Percentiles rank a stretch among this genome's conserved stretches.
Conservation (phyloP, 2,329 filamentous ascomycete species). For the Rutstroemia sp. region DNA sequence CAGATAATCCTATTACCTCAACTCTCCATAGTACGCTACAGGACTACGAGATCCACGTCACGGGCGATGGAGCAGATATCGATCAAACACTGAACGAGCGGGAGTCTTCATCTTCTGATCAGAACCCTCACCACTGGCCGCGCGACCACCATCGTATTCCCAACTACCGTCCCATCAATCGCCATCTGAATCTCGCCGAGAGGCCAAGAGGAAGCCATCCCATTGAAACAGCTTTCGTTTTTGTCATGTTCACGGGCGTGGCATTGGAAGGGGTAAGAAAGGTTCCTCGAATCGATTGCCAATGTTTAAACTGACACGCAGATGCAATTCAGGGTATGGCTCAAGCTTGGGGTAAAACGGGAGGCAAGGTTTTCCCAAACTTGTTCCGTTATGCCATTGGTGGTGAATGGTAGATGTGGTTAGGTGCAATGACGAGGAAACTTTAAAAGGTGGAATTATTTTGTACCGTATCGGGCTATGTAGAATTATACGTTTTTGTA, state of each 20-base stretch:
- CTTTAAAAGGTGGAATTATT: too few relatives aligned
- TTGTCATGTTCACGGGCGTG: slow-evolving; percentile 42
- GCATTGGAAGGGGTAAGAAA: slow-evolving; percentile 36
- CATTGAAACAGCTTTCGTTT: slow-evolving; percentile 40
- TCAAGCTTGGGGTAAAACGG: slow-evolving; percentile 42
- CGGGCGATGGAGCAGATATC: slow-evolving; percentile 20
- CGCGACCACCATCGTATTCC: slow-evolving; percentile 40
- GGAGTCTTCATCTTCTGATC: background rate
- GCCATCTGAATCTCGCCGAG: slow-evolving; percentile 34
- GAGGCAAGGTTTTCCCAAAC: slow-evolving; percentile 40
- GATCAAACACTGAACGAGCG: background rate
- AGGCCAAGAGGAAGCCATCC: slow-evolving; percentile 38
- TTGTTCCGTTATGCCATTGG: slow-evolving; percentile 46
- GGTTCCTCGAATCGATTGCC: background rate
- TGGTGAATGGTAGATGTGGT: too few relatives aligned
- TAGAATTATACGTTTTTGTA: too few relatives aligned
- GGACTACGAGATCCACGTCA: slow-evolving; percentile 41
- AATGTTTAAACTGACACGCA: background rate
- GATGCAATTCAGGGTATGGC: slow-evolving; percentile 29
- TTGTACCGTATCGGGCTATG: too few relatives aligned
- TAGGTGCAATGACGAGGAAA: too few relatives aligned
- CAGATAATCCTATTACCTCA: background rate
- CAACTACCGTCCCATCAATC: slow-evolving; percentile 38
- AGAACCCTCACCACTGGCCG: slow-evolving; percentile 38
- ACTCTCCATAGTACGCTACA: background rate